Percentiles rank a stretch among this genome's conserved stretches.
Conservation (phyloP, 139 green algal genomes). For the Chlorella sp. region DNA sequence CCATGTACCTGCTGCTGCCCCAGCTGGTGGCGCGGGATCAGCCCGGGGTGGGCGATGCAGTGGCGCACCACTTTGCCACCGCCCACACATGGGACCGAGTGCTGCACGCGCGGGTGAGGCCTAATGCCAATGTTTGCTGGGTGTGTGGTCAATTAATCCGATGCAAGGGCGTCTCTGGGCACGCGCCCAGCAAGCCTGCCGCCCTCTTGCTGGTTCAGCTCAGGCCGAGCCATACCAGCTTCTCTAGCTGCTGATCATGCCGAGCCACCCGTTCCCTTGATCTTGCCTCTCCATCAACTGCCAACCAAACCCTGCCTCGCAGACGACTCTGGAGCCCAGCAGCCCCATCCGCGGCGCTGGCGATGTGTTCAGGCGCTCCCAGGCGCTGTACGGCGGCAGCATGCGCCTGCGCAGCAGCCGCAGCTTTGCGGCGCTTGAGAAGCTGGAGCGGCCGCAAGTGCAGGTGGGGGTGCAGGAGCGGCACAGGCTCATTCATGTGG, state of each 20-base stretch:
- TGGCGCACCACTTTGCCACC: conserved; percentile 14
- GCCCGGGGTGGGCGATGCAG: background rate
- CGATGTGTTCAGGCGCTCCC: background rate
- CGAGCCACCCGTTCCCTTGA: background rate
- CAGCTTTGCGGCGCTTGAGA: conserved; percentile 2
- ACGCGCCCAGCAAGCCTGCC: no score
- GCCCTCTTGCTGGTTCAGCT: no score
- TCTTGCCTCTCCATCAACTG: no score
- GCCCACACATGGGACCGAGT: background rate
- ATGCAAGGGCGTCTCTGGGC: no score
- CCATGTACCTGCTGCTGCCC: conserved; percentile 29
- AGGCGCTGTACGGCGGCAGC: conserved; percentile 8
- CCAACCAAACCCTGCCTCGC: background rate
- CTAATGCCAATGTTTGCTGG: no score
- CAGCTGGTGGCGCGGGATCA: background rate
- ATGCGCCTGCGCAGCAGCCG: background rate
- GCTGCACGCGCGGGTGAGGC: background rate
- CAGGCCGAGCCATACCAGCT: no score
- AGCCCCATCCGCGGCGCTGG: background rate
- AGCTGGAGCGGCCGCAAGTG: background rate
- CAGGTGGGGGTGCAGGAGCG: conserved; percentile 9
- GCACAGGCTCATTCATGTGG: no score
- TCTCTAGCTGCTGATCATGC: background rate
- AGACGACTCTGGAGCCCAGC: background rate
- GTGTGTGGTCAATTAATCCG: no score